Percentiles rank a stretch among this genome's conserved stretches.
Evolutionary conservation across 371 early-diverging fungal genomes (phyloP).

Genomic region (Rhizopus arrhizus): DNA sequence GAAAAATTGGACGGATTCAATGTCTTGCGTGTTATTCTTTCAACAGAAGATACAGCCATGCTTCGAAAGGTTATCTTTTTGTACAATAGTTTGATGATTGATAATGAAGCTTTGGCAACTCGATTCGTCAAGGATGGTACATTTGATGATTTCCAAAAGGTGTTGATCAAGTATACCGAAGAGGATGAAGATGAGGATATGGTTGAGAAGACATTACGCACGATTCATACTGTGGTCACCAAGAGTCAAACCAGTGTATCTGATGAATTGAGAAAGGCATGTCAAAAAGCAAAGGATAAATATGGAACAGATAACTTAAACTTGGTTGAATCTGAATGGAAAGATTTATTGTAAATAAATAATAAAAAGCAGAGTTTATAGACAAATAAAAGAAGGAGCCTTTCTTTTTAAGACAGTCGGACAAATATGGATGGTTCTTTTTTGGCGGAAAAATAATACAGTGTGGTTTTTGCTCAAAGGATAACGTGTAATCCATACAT

Average conservation of each 20-base stretch:
- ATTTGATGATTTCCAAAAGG: constrained; percentile 37
- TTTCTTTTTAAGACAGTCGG: too few species aligned
- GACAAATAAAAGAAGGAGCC: too few species aligned
- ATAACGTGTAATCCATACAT: too few species aligned
- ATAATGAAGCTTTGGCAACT: constrained; percentile 33
- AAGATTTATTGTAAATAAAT: constrained; percentile 31
- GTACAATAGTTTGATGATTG: constrained; percentile 62
- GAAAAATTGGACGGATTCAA: constrained; percentile 56
- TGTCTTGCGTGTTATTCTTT: constrained; percentile 49
- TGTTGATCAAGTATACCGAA: constrained; percentile 43
- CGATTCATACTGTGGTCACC: constrained; percentile 37
- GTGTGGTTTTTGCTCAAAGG: too few species aligned
- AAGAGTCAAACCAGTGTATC: constrained; percentile 27
- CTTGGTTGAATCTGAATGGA: constrained; percentile 53
- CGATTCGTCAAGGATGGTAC: constrained; percentile 37
- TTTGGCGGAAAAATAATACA: too few species aligned
- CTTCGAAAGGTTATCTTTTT: constrained; percentile 68
- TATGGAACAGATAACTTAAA: constrained; percentile 45
- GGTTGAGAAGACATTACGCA: constrained; percentile 63
- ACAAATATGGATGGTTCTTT: too few species aligned
- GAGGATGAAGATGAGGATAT: constrained; percentile 67
- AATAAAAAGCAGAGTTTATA: background rate
- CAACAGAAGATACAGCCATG: constrained; percentile 44
- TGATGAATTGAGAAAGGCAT: constrained; percentile 34
- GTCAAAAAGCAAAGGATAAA: constrained; percentile 41